Conservation (phyloP, 163 green algal genomes). For the Scenedesmus sp. region DNA sequence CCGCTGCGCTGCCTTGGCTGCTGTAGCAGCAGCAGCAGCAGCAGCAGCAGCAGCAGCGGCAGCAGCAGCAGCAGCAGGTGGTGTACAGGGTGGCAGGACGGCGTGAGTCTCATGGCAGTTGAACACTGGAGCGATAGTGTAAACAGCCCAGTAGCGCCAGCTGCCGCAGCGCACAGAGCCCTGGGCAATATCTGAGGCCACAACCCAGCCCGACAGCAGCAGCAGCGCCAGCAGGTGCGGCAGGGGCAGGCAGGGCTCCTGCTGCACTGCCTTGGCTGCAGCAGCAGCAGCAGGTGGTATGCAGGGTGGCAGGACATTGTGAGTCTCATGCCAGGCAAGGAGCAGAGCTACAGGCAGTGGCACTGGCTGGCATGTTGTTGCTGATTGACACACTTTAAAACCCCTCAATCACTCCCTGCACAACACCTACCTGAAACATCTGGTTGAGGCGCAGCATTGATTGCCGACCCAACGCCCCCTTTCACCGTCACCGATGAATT, state of each 20-base stretch:
- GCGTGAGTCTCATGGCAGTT: too few relatives aligned
- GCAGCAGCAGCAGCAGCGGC: too few relatives aligned
- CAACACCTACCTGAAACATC: too few relatives aligned
- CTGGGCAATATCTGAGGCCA: slow-evolving; percentile 68
- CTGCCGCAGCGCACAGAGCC: slow-evolving; percentile 61
- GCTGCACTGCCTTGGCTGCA: background rate
- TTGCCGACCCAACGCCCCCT: too few relatives aligned
- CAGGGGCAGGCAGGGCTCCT: slow-evolving; percentile 2
- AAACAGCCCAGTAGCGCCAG: slow-evolving; percentile 70
- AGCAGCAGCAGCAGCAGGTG: too few relatives aligned
- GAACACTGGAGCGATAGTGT: too few relatives aligned
- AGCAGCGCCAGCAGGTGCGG: slow-evolving; percentile 57
- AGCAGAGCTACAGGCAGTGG: background rate
- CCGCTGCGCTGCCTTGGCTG: background rate
- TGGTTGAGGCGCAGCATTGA: too few relatives aligned
- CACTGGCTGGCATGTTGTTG: too few relatives aligned
- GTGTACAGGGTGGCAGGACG: too few relatives aligned
- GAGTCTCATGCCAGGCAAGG: background rate
- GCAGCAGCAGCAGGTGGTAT: background rate
- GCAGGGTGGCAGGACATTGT: background rate
- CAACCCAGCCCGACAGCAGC: slow-evolving; percentile 67
- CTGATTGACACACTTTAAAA: too few relatives aligned
- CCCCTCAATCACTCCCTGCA: too few relatives aligned
- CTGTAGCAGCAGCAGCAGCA: background rate
- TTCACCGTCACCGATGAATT: too few relatives aligned